phyloP scores from a whole-genome alignment of 495 filamentous ascomycete genomes.

The Annulohypoxylon moriforme region DNA sequence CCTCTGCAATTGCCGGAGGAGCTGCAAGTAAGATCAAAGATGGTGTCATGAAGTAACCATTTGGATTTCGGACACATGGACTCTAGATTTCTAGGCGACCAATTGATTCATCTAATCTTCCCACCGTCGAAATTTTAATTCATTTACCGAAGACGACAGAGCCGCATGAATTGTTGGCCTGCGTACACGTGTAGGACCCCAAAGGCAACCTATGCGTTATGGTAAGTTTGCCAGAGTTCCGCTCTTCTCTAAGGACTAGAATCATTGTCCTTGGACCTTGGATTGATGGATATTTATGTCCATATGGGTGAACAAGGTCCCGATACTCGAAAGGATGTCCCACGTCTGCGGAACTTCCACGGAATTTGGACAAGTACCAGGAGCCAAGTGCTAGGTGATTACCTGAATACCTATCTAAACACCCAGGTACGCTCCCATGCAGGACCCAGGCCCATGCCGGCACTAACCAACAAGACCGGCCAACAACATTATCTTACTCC shows the following conservation, averaged over 20 bases:
- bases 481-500: slow-evolving; percentile 5
- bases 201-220: slow-evolving; percentile 17
- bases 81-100: slow-evolving; percentile 28
- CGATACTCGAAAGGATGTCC: slow-evolving; percentile 19
- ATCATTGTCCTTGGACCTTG: slow-evolving; percentile 21
- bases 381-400: too few species aligned
- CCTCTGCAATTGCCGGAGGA: slow-evolving; percentile 28
- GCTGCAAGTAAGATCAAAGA: slow-evolving; percentile 32
- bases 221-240: slow-evolving; percentile 15
- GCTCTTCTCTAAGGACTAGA: slow-evolving; percentile 10
- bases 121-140: background rate
- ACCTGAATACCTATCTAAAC: background rate
- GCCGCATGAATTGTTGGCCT: slow-evolving; percentile 27
- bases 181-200: slow-evolving; percentile 40
- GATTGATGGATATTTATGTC: background rate
- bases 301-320: background rate
- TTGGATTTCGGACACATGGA: slow-evolving; percentile 28
- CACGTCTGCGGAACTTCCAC: slow-evolving; percentile 11
- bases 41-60: slow-evolving; percentile 31
- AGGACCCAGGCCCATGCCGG: slow-evolving; percentile 5
- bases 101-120: slow-evolving; percentile 26
- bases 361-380: slow-evolving; percentile 14
- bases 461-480: slow-evolving; percentile 8
- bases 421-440: background rate
- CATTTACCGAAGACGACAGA: slow-evolving; percentile 29